Evolutionary conservation across 2,329 filamentous ascomycete species (phyloP).

Genomic region (Exophiala calicioides): DNA sequence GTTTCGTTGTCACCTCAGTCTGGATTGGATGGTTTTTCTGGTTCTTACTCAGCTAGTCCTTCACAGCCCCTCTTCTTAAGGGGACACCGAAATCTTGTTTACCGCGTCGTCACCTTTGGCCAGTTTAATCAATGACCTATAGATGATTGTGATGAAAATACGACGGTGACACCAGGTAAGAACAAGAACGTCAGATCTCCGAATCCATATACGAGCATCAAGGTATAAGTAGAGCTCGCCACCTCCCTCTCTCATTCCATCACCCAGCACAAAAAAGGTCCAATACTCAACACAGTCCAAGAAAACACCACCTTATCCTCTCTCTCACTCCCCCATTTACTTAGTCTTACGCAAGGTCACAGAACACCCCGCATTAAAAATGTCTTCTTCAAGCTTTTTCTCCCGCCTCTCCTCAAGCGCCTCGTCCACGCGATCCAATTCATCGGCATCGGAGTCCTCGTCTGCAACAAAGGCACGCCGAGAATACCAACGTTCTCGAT

Average conservation of each 20-base stretch:
- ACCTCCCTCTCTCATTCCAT: neutral
- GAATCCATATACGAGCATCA: neutral
- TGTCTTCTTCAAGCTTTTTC: slow-evolving; percentile 14
- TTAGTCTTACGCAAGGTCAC: neutral
- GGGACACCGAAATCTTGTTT: slow-evolving; percentile 3
- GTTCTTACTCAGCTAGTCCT: slow-evolving; percentile 2
- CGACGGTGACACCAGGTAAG: slow-evolving; percentile 5
- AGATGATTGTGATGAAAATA: neutral
- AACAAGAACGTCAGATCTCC: neutral
- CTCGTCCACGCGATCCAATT: neutral
- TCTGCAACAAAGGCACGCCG: slow-evolving; percentile 3
- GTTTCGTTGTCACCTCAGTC: neutral
- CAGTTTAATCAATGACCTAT: neutral
- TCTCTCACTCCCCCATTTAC: neutral
- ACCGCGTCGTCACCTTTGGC: neutral
- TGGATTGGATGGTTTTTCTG: slow-evolving; percentile 11
- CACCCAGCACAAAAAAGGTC: neutral
- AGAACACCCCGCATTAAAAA: neutral
- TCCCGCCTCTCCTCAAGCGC: slow-evolving; percentile 10
- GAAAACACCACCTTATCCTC: too few relatives aligned
- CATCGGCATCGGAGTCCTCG: slow-evolving; percentile 3
- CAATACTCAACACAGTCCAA: neutral
- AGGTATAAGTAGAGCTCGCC: slow-evolving; percentile 6
- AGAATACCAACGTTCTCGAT: slow-evolving; percentile 3
- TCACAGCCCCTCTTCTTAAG: slow-evolving; percentile 4